Evolutionary conservation across 495 filamentous ascomycete species (phyloP), one percentile per base, ranked within the genome.

Genomic region (Rostrohypoxylon terebratum): DNA sequence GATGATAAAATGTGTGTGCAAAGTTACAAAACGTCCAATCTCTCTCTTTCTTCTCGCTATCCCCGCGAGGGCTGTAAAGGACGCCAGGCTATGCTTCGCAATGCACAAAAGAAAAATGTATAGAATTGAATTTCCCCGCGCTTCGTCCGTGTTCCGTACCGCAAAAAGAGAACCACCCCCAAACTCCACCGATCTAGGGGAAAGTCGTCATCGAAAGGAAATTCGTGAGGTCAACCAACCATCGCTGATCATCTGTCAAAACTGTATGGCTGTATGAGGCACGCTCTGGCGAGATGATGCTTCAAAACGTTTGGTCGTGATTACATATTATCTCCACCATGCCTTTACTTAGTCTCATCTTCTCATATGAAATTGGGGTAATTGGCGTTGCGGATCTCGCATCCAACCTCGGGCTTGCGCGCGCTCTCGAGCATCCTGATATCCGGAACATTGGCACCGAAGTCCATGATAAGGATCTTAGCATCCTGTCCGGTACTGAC

Each of bases 401-500:
- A 76, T 36, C 68, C 73, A 64, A 48, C 68, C 58, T 74, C 77
- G 8, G 60, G 69, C 62, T 63, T 75, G 34, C 77, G 73, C 59
- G 55, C 42, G 58, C 83, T 86, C 72, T 87, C 83, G 18, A 90
- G 76, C 76, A 85, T 80, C 44, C 87, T 83, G 20, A 90, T 83
- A 59, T 85, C 82, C 47, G 82, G 70, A 9, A 90, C 80, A 60
- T 79, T 83, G n/a, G 83, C 84, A 16, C 91, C 91, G 75, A 93
- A 94, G 82, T 99, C 96, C 84, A 99, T 88, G n/a, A 99, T 90
- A 21, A 98, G 83, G 33, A 93, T 91, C 71, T 95, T 90, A 9
- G 93, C 91, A 74, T 98, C 94, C 80, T 99, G 96, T 45, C 93
- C 94, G 0, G 96, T 97, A 62, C 92, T 93, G 48, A 99, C 90